Percentiles rank a stretch among this genome's conserved stretches.
Evolutionary conservation across 2,329 filamentous ascomycete genomes (phyloP).

Genomic region (Arthrobotrys sinensis): DNA sequence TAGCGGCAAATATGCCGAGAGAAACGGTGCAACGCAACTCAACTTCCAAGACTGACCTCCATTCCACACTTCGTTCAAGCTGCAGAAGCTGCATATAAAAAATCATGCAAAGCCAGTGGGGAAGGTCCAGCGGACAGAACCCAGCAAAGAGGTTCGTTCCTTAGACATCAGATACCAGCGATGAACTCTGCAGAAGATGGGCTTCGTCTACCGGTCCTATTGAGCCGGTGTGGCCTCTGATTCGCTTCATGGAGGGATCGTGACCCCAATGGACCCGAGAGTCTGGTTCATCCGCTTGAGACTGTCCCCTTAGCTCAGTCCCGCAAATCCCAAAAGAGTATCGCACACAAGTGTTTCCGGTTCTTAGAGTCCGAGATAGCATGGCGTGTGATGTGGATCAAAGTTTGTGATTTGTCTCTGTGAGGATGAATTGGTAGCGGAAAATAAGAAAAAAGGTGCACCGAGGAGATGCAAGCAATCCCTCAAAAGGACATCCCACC

Average conservation of each 20-base stretch:
- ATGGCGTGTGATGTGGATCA: constrained; percentile 61
- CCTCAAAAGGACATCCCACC: constrained; percentile 45
- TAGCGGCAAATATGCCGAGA: constrained; percentile 57
- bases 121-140: constrained; percentile 8
- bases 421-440: constrained; percentile 59
- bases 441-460: constrained; percentile 53
- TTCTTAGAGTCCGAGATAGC: constrained; percentile 61
- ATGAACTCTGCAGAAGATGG: constrained; percentile 51
- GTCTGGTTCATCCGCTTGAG: constrained; percentile 60
- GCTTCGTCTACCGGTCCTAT: constrained; percentile 48
- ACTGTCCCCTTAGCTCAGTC: constrained; percentile 60
- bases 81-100: constrained; percentile 49
- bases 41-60: constrained; percentile 41
- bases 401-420: constrained; percentile 60
- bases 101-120: constrained; percentile 11
- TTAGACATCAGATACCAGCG: constrained; percentile 10
- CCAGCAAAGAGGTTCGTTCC: constrained; percentile 26
- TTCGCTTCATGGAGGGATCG: constrained; percentile 60
- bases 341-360: constrained; percentile 58
- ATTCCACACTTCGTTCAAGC: constrained; percentile 35
- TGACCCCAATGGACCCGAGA: constrained; percentile 61
- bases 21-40: constrained; percentile 60
- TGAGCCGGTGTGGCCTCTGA: constrained; percentile 60
- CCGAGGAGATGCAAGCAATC: constrained; percentile 40
- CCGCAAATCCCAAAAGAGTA: constrained; percentile 61